Percentiles rank a stretch among this genome's conserved stretches.
Conservation (phyloP, 140 eudicot species). For the Oenanthe javanica region DNA sequence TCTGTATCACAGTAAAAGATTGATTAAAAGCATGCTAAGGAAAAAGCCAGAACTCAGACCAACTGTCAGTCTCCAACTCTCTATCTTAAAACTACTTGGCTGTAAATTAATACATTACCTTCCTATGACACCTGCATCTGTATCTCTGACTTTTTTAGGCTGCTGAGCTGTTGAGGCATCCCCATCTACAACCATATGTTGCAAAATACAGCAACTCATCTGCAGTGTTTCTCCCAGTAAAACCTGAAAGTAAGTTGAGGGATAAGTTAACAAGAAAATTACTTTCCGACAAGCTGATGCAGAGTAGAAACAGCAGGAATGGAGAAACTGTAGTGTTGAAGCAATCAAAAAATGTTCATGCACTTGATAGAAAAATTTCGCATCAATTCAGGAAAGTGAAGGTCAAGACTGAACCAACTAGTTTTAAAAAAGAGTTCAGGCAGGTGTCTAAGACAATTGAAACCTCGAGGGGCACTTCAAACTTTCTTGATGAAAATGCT, state of each 20-base stretch:
- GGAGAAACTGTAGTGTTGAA: conserved; percentile 31
- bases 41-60: conserved; percentile 94
- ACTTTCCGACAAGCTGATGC: conserved; percentile 1
- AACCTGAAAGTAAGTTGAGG: conserved; percentile 59
- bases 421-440: conserved; percentile 56
- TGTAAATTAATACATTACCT: neutral
- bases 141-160: conserved; percentile 35
- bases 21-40: conserved; percentile 84
- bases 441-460: conserved; percentile 31
- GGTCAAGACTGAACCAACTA: conserved; percentile 75
- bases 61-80: conserved; percentile 57
- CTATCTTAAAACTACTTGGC: conserved; percentile 2
- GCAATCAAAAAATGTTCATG: conserved; percentile 26
- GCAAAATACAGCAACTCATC: conserved; percentile 55
- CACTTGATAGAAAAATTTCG: conserved; percentile 17
- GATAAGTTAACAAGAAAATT: conserved; percentile 24
- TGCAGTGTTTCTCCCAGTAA: conserved; percentile 72
- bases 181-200: conserved; percentile 81
- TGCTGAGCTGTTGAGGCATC: conserved; percentile 82
- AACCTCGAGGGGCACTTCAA: neutral
- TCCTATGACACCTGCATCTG: neutral
- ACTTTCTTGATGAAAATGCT: neutral
- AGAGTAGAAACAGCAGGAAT: conserved; percentile 23
- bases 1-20: conserved; percentile 57
- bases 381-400: conserved; percentile 2